phyloP scores from a whole-genome alignment of 2,329 filamentous ascomycete genomes.

The Penicillium hesseltinei region DNA sequence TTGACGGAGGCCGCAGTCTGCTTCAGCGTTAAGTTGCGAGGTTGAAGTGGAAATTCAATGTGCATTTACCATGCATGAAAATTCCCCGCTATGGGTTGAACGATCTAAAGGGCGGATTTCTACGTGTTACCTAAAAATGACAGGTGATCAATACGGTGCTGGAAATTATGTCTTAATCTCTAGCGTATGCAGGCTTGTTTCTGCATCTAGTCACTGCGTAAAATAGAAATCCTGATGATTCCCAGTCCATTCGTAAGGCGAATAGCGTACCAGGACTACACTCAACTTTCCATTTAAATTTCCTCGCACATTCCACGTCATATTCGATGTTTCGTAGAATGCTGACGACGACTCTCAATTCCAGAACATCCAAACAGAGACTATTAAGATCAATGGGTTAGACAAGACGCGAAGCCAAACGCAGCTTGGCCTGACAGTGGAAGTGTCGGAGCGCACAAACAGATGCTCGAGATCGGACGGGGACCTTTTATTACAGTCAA shows the following conservation, averaged over 20 bases:
- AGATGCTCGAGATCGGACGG: conserved; percentile 8
- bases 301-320: background rate
- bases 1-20: conserved; percentile 6
- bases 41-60: background rate
- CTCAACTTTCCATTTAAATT: background rate
- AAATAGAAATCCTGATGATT: background rate
- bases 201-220: too few species aligned
- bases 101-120: background rate
- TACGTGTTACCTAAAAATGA: background rate
- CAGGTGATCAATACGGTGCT: background rate
- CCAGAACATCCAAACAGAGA: background rate
- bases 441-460: conserved; percentile 16
- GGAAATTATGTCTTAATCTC: background rate
- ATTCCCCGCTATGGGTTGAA: background rate
- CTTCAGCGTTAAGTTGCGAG: background rate
- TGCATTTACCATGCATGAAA: background rate
- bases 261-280: too few species aligned
- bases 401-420: background rate
- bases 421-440: conserved; percentile 1
- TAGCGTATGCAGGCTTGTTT: background rate
- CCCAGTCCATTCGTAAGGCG: background rate
- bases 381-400: background rate
- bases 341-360: background rate
- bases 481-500: conserved; percentile 1
- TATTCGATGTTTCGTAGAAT: background rate